These are phyloP conservation scores for Eucalyptus melliodora DNA, from an alignment of 345 rosid species.

Conservation along the genomic window DNA sequence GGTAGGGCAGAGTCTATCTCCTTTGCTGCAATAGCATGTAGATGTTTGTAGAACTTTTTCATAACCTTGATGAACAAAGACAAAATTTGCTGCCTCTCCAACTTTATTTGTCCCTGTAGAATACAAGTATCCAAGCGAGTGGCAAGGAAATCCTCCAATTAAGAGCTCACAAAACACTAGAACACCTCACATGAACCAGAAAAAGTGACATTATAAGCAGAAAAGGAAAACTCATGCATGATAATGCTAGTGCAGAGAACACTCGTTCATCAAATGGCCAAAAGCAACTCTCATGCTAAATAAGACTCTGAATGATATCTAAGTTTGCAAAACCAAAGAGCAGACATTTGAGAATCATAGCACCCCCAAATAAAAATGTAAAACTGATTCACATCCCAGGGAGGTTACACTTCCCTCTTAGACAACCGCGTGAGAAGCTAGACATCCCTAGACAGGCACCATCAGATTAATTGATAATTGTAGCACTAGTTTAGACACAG, in stretches of 20 bases:
- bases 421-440: background rate
- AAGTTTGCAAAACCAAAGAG: background rate
- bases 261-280: background rate
- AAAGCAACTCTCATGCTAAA: background rate
- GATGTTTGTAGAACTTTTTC: constrained; percentile 63
- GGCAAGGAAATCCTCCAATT: background rate
- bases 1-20: constrained; percentile 55
- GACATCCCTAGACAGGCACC: background rate
- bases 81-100: constrained; percentile 63
- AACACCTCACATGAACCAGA: background rate
- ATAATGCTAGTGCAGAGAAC: background rate
- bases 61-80: constrained; percentile 59
- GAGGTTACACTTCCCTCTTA: background rate
- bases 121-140: background rate
- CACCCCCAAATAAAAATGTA: background rate
- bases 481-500: background rate
- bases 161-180: background rate
- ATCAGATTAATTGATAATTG: background rate
- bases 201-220: background rate
- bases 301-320: background rate
- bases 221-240: background rate
- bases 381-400: background rate
- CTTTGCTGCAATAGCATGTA: constrained; percentile 43
- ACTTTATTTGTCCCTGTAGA: constrained; percentile 75
- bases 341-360: background rate